Evolutionary conservation across 345 rosid genomes (phyloP).

Genomic region (Cardiospermum halicacabum): DNA sequence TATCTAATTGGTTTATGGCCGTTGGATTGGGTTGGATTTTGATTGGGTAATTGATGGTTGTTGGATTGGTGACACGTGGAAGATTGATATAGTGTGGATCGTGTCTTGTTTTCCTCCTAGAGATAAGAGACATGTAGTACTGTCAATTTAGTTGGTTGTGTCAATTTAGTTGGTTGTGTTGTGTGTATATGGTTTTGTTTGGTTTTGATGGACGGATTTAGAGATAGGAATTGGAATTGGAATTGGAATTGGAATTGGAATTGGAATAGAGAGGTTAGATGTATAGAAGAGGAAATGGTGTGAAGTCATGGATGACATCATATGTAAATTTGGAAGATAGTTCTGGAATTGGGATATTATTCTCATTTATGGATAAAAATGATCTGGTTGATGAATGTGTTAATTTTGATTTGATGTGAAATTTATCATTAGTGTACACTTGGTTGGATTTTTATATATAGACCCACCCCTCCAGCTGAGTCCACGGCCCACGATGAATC

Average conservation of each 20-base stretch:
- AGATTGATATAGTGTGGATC: not conserved
- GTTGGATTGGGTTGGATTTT: constrained; percentile 8
- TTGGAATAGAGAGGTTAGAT: too few species aligned
- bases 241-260: too few species aligned
- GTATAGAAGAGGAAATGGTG: too few species aligned
- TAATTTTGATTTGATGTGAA: not conserved
- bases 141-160: too few species aligned
- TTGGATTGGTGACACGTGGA: constrained; percentile 11
- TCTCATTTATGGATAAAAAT: too few species aligned
- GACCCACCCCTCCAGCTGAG: not conserved
- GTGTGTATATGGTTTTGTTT: too few species aligned
- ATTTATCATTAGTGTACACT: not conserved
- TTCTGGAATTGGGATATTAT: not conserved
- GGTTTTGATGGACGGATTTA: too few species aligned
- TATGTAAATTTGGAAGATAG: not conserved
- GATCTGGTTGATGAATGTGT: too few species aligned
- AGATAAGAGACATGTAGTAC: too few species aligned
- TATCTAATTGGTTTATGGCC: not conserved
- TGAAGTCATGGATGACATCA: constrained; percentile 19
- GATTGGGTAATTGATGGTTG: not conserved
- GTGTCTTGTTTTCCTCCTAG: constrained; percentile 1
- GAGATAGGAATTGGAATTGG: too few species aligned
- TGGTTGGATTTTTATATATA: not conserved
- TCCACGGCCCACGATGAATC: not conserved
- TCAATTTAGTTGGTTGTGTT: too few species aligned